Percentiles rank a stretch among this genome's conserved stretches.
Evolutionary conservation across 345 rosid genomes (phyloP).

Genomic region (Cardamine resedifolia): DNA sequence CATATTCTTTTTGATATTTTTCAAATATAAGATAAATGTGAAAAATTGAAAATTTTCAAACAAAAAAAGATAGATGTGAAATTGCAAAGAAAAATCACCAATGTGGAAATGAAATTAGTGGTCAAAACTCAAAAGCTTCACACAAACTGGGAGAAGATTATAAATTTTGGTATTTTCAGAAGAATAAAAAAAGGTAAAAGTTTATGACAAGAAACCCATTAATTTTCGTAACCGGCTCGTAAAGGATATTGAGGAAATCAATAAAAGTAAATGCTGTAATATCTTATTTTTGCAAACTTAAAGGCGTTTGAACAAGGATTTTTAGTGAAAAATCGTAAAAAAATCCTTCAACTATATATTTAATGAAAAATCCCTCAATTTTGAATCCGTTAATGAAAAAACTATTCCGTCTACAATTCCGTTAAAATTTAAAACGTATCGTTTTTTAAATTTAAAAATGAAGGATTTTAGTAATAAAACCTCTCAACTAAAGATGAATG

Average conservation of each 20-base stretch:
- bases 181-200: not conserved
- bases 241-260: not conserved
- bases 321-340: too few species aligned
- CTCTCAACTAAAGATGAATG: too few species aligned
- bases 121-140: not conserved
- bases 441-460: too few species aligned
- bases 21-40: not conserved
- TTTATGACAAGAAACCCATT: slow-evolving; percentile 3
- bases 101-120: not conserved
- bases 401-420: too few species aligned
- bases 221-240: not conserved
- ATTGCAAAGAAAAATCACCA: not conserved
- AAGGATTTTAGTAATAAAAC: too few species aligned
- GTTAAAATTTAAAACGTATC: too few species aligned
- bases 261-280: slow-evolving; percentile 1
- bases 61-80: not conserved
- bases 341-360: too few species aligned
- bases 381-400: too few species aligned
- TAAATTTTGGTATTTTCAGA: not conserved
- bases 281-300: not conserved
- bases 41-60: too few species aligned
- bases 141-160: not conserved
- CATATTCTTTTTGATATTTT: not conserved
- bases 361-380: too few species aligned
- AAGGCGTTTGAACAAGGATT: too few species aligned